phyloP scores from a whole-genome alignment of 2,329 filamentous ascomycete genomes.

The Aspergillus flavus region DNA sequence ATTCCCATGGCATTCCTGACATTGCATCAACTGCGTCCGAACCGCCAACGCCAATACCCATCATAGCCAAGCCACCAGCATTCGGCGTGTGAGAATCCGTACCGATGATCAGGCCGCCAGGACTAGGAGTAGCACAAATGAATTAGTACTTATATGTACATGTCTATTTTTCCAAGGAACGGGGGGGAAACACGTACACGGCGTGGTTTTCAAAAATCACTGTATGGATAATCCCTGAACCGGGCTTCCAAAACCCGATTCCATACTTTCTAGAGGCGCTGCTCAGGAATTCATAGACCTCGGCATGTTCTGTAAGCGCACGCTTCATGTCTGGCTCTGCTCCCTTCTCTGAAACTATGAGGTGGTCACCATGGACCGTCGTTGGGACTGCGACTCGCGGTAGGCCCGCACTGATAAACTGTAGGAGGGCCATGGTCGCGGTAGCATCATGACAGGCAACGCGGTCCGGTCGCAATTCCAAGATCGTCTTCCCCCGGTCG shows the following conservation, averaged over 20 bases:
- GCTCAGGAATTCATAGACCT: conserved; percentile 45
- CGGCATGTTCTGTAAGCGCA: conserved; percentile 32
- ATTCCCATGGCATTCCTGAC: too few relatives aligned
- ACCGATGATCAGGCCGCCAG: conserved; percentile 90
- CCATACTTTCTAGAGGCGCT: conserved; percentile 50
- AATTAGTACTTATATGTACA: too few relatives aligned
- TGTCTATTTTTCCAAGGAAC: too few relatives aligned
- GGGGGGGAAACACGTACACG: too few relatives aligned
- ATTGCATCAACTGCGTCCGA: conserved; percentile 69
- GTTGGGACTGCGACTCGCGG: conserved; percentile 43
- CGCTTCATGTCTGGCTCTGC: conserved; percentile 27
- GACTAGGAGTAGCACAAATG: conserved; percentile 38
- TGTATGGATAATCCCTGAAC: conserved; percentile 13
- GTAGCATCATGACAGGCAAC: conserved; percentile 50
- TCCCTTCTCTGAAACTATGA: conserved; percentile 32
- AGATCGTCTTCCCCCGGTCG: conserved; percentile 40
- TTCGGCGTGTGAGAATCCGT: conserved; percentile 97
- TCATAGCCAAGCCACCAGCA: conserved; percentile 90
- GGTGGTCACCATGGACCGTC: conserved; percentile 46
- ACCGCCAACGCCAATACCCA: conserved; percentile 90
- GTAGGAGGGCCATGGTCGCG: conserved; percentile 47
- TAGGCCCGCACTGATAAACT: conserved; percentile 47
- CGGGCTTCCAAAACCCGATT: conserved; percentile 46
- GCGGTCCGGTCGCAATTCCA: conserved; percentile 41
- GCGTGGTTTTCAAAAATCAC: too few relatives aligned